Evolutionary conservation across 1,284 basidiomycete species (phyloP).

Genomic region (Cryptococcus wingfieldii): DNA sequence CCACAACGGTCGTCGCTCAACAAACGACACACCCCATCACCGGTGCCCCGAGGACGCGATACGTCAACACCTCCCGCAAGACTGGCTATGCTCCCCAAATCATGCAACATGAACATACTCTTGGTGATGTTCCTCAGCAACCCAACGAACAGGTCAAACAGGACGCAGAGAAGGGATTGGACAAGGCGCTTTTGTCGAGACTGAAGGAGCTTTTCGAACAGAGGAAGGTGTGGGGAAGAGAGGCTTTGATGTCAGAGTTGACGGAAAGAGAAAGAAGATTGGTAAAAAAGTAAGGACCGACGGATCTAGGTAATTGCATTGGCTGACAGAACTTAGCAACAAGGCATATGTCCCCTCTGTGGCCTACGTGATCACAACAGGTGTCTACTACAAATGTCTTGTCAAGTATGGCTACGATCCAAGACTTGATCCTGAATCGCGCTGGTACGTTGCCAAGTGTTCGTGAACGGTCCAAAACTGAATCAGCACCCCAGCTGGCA

Average conservation of each 20-base stretch:
- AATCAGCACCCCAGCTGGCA: constrained; percentile 9
- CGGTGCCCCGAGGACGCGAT: constrained; percentile 26
- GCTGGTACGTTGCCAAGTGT: constrained; percentile 58
- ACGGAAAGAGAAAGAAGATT: constrained; percentile 63
- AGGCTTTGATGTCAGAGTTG: constrained; percentile 4
- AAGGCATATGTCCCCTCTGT: constrained; percentile 52
- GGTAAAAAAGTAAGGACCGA: neutral
- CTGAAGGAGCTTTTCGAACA: constrained; percentile 57
- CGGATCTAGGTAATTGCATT: neutral
- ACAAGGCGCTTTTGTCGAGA: constrained; percentile 57
- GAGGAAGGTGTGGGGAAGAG: constrained; percentile 70
- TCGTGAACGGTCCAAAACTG: neutral
- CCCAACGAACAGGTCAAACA: constrained; percentile 56
- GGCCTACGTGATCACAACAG: constrained; percentile 84
- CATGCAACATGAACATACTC: constrained; percentile 22
- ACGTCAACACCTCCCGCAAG: constrained; percentile 31
- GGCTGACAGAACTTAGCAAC: constrained; percentile 30
- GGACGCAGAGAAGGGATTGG: constrained; percentile 52
- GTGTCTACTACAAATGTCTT: constrained; percentile 87
- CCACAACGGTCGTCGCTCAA: constrained; percentile 22
- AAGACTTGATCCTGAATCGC: constrained; percentile 61
- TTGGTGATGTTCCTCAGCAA: constrained; percentile 57
- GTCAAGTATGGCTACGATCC: constrained; percentile 88
- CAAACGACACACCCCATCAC: constrained; percentile 31
- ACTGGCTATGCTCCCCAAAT: constrained; percentile 20